These are phyloP conservation scores for Rhexocercosporidium sp. DNA, from an alignment of 2,329 filamentous ascomycete species.

Conservation along the genomic window DNA sequence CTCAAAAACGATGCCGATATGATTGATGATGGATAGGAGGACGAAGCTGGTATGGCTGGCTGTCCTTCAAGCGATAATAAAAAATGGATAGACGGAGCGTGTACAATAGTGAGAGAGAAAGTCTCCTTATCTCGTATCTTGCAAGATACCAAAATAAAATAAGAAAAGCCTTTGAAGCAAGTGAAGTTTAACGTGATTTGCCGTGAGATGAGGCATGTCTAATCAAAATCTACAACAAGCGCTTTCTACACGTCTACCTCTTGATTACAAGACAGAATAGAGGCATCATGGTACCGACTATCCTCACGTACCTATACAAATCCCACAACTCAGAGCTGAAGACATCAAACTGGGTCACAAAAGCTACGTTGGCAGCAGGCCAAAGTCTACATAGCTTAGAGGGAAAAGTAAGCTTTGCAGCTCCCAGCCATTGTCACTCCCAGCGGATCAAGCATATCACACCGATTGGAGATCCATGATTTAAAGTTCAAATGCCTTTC, in stretches of 20 bases:
- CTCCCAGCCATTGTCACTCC: too few relatives aligned
- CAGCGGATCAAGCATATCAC: not conserved
- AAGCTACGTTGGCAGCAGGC: too few relatives aligned
- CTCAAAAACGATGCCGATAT: not conserved
- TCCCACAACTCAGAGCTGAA: too few relatives aligned
- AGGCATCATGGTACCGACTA: too few relatives aligned
- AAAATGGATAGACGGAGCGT: not conserved
- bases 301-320: too few relatives aligned
- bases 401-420: too few relatives aligned
- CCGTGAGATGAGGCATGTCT: not conserved
- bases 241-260: too few relatives aligned
- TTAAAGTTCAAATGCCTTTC: not conserved
- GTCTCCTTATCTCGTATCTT: not conserved
- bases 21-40: not conserved
- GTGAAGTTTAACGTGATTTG: not conserved
- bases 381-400: too few relatives aligned
- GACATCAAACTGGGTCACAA: too few relatives aligned
- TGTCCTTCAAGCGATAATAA: not conserved
- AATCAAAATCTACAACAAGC: too few relatives aligned
- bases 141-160: not conserved
- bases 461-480: not conserved
- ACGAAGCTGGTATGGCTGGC: not conserved
- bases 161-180: slow-evolving; percentile 1
- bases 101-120: not conserved
- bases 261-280: too few relatives aligned